Conservation (phyloP, 192 early-diverging fungal species). For the Coemansia sp. region DNA sequence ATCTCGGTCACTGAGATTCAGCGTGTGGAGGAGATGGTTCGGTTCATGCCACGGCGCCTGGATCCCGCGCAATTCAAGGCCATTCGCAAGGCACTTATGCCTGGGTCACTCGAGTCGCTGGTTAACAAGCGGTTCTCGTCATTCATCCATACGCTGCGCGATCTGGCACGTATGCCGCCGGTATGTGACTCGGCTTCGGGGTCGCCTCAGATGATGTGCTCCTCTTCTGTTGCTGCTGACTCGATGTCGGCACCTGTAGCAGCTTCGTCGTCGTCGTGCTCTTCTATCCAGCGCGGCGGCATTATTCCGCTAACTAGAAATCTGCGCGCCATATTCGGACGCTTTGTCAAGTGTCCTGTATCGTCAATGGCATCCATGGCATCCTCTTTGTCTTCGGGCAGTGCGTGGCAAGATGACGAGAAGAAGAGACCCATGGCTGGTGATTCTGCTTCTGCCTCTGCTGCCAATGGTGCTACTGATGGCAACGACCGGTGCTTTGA, state of each 20-base stretch:
- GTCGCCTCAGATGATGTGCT: neutral
- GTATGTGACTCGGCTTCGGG: neutral
- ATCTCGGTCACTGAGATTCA: constrained; percentile 26
- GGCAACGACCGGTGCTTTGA: no score
- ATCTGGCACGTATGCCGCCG: neutral
- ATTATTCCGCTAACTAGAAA: constrained; percentile 44
- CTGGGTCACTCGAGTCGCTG: constrained; percentile 29
- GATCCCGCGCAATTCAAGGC: constrained; percentile 11
- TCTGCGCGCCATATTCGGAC: constrained; percentile 36
- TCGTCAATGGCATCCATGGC: no score
- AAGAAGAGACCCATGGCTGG: no score
- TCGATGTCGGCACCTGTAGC: neutral
- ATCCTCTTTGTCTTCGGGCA: constrained; percentile 5
- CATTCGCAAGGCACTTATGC: constrained; percentile 30
- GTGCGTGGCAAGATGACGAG: no score
- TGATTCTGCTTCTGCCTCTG: no score
- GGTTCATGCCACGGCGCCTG: constrained; percentile 32
- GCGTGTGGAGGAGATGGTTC: constrained; percentile 37
- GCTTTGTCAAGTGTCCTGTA: neutral
- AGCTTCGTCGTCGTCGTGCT: neutral
- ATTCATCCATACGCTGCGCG: constrained; percentile 17
- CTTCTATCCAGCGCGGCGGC: neutral
- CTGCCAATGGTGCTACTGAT: no score
- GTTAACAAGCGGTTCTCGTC: constrained; percentile 26
- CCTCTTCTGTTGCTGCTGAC: no score